phyloP scores from a whole-genome alignment of 768 basidiomycete species.

The Auricularia sp. region DNA sequence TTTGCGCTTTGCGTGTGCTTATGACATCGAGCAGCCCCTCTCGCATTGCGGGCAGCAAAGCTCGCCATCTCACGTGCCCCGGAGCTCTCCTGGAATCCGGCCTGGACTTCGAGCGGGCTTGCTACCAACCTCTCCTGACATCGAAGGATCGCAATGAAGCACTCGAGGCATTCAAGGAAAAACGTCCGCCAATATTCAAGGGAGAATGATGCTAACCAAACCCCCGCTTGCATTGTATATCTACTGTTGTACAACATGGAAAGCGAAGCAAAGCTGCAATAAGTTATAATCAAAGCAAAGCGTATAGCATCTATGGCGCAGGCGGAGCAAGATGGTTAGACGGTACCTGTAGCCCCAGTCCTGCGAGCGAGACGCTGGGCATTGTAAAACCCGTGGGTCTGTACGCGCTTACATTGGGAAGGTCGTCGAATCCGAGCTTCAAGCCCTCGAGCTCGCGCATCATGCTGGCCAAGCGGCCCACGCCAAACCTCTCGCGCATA shows the following conservation, averaged over 20 bases:
- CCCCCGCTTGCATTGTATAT: not conserved
- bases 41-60: constrained; percentile 84
- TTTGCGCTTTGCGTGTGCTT: not conserved
- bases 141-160: constrained; percentile 77
- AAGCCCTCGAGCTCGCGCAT: constrained; percentile 80
- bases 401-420: not conserved
- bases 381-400: not conserved
- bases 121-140: constrained; percentile 71
- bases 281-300: not conserved
- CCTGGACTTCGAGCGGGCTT: constrained; percentile 84
- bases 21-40: constrained; percentile 47
- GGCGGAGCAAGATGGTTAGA: not conserved
- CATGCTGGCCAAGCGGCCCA: constrained; percentile 69
- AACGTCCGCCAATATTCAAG: constrained; percentile 66
- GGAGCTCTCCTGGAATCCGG: constrained; percentile 76
- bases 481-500: constrained; percentile 47
- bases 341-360: not conserved
- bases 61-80: constrained; percentile 70
- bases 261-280: not conserved
- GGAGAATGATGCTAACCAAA: constrained; percentile 46
- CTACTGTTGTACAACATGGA: constrained; percentile 2
- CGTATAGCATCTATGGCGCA: not conserved
- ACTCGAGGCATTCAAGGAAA: constrained; percentile 76
- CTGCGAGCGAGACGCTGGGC: not conserved
- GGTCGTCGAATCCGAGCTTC: constrained; percentile 26